Base-by-base conservation (phyloP, 345 rosid species). In the Lepidium didymum region DNA sequence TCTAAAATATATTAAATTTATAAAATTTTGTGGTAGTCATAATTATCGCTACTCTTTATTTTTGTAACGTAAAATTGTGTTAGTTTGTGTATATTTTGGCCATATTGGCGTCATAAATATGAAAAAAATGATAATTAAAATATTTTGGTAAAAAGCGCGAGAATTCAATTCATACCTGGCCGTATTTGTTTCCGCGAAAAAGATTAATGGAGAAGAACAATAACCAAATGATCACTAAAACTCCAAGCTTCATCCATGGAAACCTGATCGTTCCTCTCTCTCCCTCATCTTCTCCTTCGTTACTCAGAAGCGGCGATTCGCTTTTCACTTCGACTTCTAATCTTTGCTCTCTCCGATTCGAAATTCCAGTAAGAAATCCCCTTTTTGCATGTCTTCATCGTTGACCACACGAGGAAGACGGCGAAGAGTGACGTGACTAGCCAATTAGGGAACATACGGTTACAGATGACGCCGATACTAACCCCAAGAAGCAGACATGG, bases 401-500 rank as follows among this genome's bases (percentile, higher is more conserved):
- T 86, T 19, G 85, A 84, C 88, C 88, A 91, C 13, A 81, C 86
- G 33, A 88, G 88, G 16, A 91, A 88, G 29, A 77, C 50, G 8
- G 85, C 87, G 45, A 88, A 86, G 23, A 84, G 70, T 12, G 60
- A 11, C 4, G 88, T 85, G 57, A 91, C 82, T 10, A 85, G 75
- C 91, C 97, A 91, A 47, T 85, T 88, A 0, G 96, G 93, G 54
- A 86, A 86, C 42, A 85, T 58, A 4, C 70, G 73, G 37, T 88
- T 88, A 63, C 88, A 84, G 12, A 85, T 79, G 1, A 91, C 91
- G 0, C 97, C 97, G 8, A 77, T 14, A 69, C 96, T 87, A 4
- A 91, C 97, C 46, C 96, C 97, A 4, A 91, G 59, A 44, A 91
- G 71, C 86, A 91, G 76, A 55, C 84, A 79, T 1, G 96, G 97